Evolutionary conservation across 2,329 filamentous ascomycete genomes (phyloP).

Genomic region (Epicoccum sorghinum): DNA sequence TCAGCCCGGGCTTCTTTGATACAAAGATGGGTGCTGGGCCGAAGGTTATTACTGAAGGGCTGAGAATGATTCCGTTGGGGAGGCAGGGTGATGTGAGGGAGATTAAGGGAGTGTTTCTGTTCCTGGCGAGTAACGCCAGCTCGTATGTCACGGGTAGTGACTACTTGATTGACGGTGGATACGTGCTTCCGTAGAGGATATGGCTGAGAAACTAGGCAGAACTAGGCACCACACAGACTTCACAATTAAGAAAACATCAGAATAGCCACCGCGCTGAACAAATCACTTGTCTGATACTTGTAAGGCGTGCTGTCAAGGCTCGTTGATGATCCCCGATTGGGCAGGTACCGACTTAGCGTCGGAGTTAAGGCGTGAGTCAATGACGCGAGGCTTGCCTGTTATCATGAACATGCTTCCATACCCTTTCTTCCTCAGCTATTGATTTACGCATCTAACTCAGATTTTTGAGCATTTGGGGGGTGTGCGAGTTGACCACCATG

Average conservation of each 20-base stretch:
- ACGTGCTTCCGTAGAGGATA: conserved; percentile 52
- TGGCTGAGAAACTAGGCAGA: neutral
- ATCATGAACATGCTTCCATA: too few species aligned
- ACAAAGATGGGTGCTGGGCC: conserved; percentile 68
- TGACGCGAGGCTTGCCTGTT: neutral
- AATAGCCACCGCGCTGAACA: too few species aligned
- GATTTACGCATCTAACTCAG: too few species aligned
- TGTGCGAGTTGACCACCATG: too few species aligned
- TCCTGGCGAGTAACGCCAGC: conserved; percentile 75
- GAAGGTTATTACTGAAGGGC: conserved; percentile 67
- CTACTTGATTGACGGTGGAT: conserved; percentile 77
- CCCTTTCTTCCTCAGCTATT: too few species aligned
- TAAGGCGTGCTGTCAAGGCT: too few species aligned
- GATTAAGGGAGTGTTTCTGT: conserved; percentile 81
- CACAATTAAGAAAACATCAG: too few species aligned
- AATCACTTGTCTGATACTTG: too few species aligned
- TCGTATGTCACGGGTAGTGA: conserved; percentile 79
- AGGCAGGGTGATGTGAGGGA: conserved; percentile 74
- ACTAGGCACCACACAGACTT: too few species aligned
- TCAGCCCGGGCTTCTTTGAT: conserved; percentile 70
- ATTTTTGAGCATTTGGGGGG: too few species aligned
- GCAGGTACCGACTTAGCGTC: conserved; percentile 6
- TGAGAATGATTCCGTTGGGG: conserved; percentile 77
- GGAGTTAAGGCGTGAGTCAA: conserved; percentile 5
- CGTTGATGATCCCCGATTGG: neutral